A percentile compares a stretch with the other conserved stretches of the same genome.
Conservation (phyloP, 192 early-diverging fungal genomes). For the Linnemannia exigua region DNA sequence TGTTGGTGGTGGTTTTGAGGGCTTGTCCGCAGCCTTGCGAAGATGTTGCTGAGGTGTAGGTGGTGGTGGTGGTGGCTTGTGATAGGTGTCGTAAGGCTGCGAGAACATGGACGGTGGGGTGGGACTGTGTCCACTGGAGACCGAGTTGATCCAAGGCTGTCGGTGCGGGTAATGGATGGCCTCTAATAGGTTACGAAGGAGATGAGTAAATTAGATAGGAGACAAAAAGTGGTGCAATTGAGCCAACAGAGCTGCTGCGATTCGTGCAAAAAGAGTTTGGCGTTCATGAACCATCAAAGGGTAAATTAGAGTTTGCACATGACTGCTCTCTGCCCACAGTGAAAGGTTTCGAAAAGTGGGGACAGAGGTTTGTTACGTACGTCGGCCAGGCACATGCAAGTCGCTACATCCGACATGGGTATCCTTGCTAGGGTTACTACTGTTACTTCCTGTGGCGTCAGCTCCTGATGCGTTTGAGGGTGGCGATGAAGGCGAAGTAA, state of each 20-base stretch:
- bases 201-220: neutral
- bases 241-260: neutral
- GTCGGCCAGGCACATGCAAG: slow-evolving; percentile 40
- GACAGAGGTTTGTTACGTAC: slow-evolving; percentile 16
- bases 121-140: slow-evolving; percentile 30
- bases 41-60: slow-evolving; percentile 23
- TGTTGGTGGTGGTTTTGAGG: slow-evolving; percentile 56
- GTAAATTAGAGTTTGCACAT: slow-evolving; percentile 47
- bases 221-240: neutral
- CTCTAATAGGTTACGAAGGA: slow-evolving; percentile 19
- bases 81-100: slow-evolving; percentile 53
- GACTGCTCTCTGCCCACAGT: slow-evolving; percentile 21
- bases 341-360: neutral
- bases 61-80: slow-evolving; percentile 26
- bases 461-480: slow-evolving; percentile 4
- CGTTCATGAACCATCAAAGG: slow-evolving; percentile 8
- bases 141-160: slow-evolving; percentile 54
- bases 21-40: neutral
- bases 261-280: slow-evolving; percentile 10
- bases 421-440: neutral
- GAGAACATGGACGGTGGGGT: slow-evolving; percentile 53
- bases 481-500: slow-evolving; percentile 29
- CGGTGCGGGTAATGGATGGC: slow-evolving; percentile 57
- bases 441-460: neutral
- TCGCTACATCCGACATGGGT: neutral